Evolutionary conservation across 768 basidiomycete species (phyloP).

Genomic region (Suillus luteus): DNA sequence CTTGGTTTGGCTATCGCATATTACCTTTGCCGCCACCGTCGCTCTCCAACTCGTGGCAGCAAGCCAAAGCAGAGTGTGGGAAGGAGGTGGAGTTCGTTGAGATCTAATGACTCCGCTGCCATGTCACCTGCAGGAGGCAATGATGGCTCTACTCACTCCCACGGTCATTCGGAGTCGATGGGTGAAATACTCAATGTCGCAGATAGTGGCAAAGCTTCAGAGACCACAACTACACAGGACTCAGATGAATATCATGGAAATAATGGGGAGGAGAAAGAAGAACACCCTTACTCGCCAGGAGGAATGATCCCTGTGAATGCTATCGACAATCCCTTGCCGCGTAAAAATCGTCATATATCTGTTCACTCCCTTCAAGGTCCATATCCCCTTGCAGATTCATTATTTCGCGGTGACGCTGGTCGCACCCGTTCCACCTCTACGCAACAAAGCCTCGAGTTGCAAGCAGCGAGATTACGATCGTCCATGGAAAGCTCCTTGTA

Average conservation of each 20-base stretch:
- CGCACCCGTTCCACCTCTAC: conserved; percentile 16
- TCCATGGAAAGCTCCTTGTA: conserved; percentile 32
- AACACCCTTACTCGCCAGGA: conserved; percentile 17
- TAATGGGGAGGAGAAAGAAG: conserved; percentile 27
- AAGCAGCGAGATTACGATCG: conserved; percentile 33
- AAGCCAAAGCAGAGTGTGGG: conserved; percentile 17
- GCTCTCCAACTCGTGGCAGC: conserved; percentile 28
- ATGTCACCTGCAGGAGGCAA: conserved; percentile 8
- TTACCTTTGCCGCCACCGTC: conserved; percentile 23
- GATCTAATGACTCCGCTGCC: conserved; percentile 23
- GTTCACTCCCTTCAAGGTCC: conserved; percentile 21
- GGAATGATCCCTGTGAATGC: conserved; percentile 24
- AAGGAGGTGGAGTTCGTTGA: conserved; percentile 30
- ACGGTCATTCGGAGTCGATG: conserved; percentile 27
- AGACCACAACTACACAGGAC: conserved; percentile 18
- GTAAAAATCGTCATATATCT: conserved; percentile 23
- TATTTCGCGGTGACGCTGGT: conserved; percentile 7
- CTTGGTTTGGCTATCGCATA: conserved; percentile 37
- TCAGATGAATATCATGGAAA: conserved; percentile 25
- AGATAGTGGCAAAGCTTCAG: conserved; percentile 19
- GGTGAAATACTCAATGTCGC: conserved; percentile 16
- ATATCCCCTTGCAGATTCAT: conserved; percentile 15
- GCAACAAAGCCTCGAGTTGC: conserved; percentile 28
- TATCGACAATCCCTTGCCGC: conserved; percentile 20
- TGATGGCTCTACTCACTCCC: conserved; percentile 17